Base-by-base conservation (phyloP, 179 eudicot genomes). In the Gypsophila paniculata region DNA sequence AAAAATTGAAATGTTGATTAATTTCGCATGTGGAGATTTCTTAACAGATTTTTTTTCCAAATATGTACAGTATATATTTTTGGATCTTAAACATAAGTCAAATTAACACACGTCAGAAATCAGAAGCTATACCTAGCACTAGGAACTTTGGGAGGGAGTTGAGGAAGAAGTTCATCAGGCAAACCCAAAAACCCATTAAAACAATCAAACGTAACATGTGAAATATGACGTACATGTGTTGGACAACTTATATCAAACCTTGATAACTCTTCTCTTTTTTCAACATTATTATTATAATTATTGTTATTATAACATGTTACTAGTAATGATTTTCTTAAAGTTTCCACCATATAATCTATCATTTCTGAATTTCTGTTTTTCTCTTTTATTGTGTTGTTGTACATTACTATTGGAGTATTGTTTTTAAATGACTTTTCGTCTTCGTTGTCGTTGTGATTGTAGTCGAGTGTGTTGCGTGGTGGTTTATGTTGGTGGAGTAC, bases 281-380 rank as follows among this genome's bases (percentile, higher is more conserved):
- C 62, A 23, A 23, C 62, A 58, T 11, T 58, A 42, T n/a, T n/a
- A n/a, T n/a, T n/a, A n/a, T n/a, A n/a, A n/a, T n/a, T n/a, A n/a
- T n/a, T n/a, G n/a, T n/a, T n/a, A n/a, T 9, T 42, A 42, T 9
- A 6, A 58, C 62, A 58, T 8, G 62, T 62, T 2, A 34, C 66
- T 36, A 62, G 34, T 21, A 62, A 34, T 18, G 66, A 62, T 62
- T 62, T 62, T 73, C 87, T 80, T 19, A 91, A 70, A 25, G 85
- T 86, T 49, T 26, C 23, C 2, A 23, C 34, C 62, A 58, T 21
- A 5, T 58, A 23, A 22, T 58, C 62, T 58, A 58, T 26, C 14
- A 58, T 25, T 58, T 22, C n/a, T n/a, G n/a, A n/a, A n/a, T n/a
- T 2, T 14, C 12, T 12, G 23, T 53, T 17, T 5, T 53, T 53